These are phyloP conservation scores for Curvularia hawaiiensis DNA, from an alignment of 2,329 filamentous ascomycete genomes.

Conservation along the genomic window DNA sequence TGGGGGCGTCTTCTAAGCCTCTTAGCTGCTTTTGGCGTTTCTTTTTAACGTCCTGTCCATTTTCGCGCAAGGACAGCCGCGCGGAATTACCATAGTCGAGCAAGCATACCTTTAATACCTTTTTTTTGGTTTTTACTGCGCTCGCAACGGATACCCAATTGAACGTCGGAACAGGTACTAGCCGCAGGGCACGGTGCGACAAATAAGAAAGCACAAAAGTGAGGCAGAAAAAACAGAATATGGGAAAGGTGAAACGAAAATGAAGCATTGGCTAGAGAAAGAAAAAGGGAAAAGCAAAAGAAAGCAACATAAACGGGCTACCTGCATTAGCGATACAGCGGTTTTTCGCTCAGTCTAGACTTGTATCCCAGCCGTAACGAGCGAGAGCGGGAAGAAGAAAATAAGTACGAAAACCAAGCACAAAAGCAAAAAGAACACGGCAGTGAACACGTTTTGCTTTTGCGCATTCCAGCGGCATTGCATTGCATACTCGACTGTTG, in stretches of 20 bases:
- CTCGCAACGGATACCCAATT: not conserved
- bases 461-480: not conserved
- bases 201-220: not conserved
- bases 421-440: not conserved
- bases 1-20: not conserved
- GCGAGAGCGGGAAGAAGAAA: not conserved
- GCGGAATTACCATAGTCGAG: not conserved
- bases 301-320: not conserved
- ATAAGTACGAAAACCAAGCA: not conserved
- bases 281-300: not conserved
- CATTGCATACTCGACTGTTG: not conserved
- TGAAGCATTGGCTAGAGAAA: not conserved
- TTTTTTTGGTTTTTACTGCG: not conserved
- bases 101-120: not conserved
- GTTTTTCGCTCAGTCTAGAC: not conserved
- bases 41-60: not conserved
- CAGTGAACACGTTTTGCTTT: not conserved
- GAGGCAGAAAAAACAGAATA: not conserved
- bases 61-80: not conserved
- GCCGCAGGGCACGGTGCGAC: not conserved
- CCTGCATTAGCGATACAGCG: not conserved
- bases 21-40: not conserved
- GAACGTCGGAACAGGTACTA: not conserved
- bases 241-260: not conserved
- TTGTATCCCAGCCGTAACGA: not conserved